Percentiles rank a stretch among this genome's conserved stretches.
Conservation (phyloP, 2,329 filamentous ascomycete species). For the Orbilia blumenaviensis region DNA sequence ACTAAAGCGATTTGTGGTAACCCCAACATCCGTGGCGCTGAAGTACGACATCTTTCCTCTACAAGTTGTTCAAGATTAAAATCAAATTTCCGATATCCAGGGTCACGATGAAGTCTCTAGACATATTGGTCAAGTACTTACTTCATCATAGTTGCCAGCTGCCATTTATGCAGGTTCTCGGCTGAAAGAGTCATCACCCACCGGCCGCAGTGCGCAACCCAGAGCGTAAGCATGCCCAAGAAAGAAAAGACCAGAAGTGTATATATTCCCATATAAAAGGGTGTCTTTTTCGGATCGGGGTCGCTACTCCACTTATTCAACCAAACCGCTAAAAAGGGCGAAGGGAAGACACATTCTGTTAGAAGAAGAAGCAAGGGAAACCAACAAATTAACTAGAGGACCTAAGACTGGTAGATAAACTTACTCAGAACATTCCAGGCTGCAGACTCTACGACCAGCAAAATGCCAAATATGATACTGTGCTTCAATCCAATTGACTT, state of each 20-base stretch:
- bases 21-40: conserved; percentile 58
- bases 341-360: too few species aligned
- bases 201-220: conserved; percentile 17
- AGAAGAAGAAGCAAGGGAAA: background rate
- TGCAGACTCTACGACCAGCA: conserved; percentile 11
- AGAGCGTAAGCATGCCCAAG: background rate
- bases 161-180: conserved; percentile 38
- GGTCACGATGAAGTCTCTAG: background rate
- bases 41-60: conserved; percentile 57
- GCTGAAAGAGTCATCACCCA: conserved; percentile 40
- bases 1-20: conserved; percentile 61
- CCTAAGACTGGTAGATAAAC: background rate
- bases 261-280: conserved; percentile 48
- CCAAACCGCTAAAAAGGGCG: conserved; percentile 22
- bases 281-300: conserved; percentile 30
- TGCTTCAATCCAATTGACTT: conserved; percentile 29
- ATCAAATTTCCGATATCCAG: background rate
- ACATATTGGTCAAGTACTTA: background rate
- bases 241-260: conserved; percentile 20
- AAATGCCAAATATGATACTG: conserved; percentile 14
- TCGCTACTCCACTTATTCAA: conserved; percentile 50
- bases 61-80: background rate
- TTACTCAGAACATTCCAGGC: conserved; percentile 26
- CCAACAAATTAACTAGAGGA: background rate
- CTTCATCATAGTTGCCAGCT: conserved; percentile 51